Conservation (phyloP, 768 basidiomycete genomes). For the Leucocoprinus leucothites region DNA sequence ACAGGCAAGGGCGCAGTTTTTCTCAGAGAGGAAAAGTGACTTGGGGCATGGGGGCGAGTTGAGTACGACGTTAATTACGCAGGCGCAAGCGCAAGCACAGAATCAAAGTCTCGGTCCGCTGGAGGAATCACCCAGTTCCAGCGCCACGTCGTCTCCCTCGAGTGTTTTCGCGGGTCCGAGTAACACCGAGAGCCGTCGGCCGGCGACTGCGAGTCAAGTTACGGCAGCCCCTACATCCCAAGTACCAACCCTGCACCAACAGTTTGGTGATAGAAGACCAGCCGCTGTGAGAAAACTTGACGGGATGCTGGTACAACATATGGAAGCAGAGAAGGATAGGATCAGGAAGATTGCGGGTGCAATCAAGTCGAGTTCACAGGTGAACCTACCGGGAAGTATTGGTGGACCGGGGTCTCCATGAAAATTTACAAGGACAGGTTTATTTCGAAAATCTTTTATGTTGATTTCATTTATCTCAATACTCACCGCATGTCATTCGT, state of each 20-base stretch:
- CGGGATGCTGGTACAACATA: constrained; percentile 78
- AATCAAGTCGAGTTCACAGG: constrained; percentile 24
- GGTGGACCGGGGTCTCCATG: neutral
- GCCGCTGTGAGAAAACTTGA: constrained; percentile 68
- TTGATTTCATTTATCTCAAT: neutral
- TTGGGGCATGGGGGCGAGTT: constrained; percentile 29
- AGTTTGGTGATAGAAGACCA: constrained; percentile 30
- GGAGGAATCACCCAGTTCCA: neutral
- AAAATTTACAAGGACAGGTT: neutral
- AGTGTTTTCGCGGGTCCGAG: constrained; percentile 8
- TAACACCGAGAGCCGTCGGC: constrained; percentile 13
- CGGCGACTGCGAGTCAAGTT: constrained; percentile 29
- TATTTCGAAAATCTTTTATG: constrained; percentile 5
- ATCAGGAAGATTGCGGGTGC: constrained; percentile 70
- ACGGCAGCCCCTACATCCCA: constrained; percentile 9
- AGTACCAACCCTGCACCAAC: constrained; percentile 27
- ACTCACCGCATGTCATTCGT: constrained; percentile 1
- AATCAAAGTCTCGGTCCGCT: neutral
- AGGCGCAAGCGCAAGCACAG: constrained; percentile 4
- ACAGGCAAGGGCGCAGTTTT: constrained; percentile 41
- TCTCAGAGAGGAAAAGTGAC: constrained; percentile 43
- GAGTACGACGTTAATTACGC: constrained; percentile 22
- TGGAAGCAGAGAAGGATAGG: constrained; percentile 79
- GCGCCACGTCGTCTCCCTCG: neutral
- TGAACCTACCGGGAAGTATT: constrained; percentile 4